A percentile compares a stretch with the other conserved stretches of the same genome.
Evolutionary conservation across 768 basidiomycete genomes (phyloP).

Genomic region (Psilocybe cyanescens): DNA sequence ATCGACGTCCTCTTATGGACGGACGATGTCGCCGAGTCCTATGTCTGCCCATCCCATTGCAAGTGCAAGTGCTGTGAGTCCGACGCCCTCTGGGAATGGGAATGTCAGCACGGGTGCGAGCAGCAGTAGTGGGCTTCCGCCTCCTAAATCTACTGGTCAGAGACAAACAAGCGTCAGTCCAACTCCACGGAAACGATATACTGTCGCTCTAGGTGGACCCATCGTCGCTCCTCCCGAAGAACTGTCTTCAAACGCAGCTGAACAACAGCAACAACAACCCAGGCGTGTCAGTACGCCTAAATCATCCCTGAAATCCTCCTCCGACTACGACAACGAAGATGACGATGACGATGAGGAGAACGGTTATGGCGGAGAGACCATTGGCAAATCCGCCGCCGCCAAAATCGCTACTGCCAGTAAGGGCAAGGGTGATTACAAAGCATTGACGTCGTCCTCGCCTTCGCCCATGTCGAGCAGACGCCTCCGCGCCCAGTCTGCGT

Average conservation of each 20-base stretch:
- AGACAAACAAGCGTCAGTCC: constrained; percentile 65
- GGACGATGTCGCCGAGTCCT: constrained; percentile 28
- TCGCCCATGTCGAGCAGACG: constrained; percentile 25
- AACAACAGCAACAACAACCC: constrained; percentile 13
- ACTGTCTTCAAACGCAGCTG: constrained; percentile 23
- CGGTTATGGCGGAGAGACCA: constrained; percentile 58
- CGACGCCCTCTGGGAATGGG: constrained; percentile 18
- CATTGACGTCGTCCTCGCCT: constrained; percentile 18
- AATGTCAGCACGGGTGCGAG: too few relatives aligned
- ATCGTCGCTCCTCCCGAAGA: constrained; percentile 44
- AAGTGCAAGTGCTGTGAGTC: constrained; percentile 23
- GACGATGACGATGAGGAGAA: constrained; percentile 40
- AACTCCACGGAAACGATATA: constrained; percentile 84
- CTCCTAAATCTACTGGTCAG: constrained; percentile 40
- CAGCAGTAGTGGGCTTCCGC: constrained; percentile 39
- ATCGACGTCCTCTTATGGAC: constrained; percentile 32
- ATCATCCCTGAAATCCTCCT: constrained; percentile 7
- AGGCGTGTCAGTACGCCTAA: constrained; percentile 13
- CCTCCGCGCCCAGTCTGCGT: constrained; percentile 60
- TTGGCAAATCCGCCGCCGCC: constrained; percentile 56
- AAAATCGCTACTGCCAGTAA: constrained; percentile 25
- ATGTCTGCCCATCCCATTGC: constrained; percentile 14
- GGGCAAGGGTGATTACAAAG: constrained; percentile 29
- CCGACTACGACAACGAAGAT: constrained; percentile 34
- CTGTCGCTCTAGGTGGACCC: constrained; percentile 81